These are phyloP conservation scores for Penicillium coprophilum DNA, from an alignment of 495 filamentous ascomycete species.

Conservation along the genomic window DNA sequence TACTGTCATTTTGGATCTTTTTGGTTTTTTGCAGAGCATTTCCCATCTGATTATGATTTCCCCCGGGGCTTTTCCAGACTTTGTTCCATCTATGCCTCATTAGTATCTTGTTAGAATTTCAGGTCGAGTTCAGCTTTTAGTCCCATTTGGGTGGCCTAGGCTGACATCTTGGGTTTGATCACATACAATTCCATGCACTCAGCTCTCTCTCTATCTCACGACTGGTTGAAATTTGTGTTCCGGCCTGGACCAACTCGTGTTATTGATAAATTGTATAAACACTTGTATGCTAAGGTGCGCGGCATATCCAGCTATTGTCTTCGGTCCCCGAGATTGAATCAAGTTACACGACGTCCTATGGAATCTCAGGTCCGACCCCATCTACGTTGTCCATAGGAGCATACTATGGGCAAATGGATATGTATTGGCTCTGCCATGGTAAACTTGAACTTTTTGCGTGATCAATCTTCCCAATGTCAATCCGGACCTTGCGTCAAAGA, in stretches of 20 bases:
- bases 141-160: not conserved
- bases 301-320: not conserved
- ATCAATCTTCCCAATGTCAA: not conserved
- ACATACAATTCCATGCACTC: not conserved
- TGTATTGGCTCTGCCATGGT: not conserved
- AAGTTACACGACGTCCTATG: conserved; percentile 17
- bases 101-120: not conserved
- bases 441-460: not conserved
- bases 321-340: conserved; percentile 5
- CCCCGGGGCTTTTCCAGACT: conserved; percentile 6
- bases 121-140: not conserved
- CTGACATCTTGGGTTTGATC: not conserved
- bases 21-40: conserved; percentile 9
- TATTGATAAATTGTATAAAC: conserved; percentile 9
- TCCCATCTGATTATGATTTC: conserved; percentile 7
- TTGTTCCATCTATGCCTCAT: not conserved
- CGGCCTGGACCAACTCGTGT: not conserved
- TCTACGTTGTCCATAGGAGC: not conserved
- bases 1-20: conserved; percentile 4
- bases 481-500: not conserved
- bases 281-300: conserved; percentile 11
- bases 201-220: not conserved
- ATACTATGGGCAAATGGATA: not conserved
- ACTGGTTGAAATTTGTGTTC: not conserved
- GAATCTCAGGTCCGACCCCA: not conserved